Evolutionary conservation across 306 rosid species (phyloP).

Genomic region (Fragaria iinumae): DNA sequence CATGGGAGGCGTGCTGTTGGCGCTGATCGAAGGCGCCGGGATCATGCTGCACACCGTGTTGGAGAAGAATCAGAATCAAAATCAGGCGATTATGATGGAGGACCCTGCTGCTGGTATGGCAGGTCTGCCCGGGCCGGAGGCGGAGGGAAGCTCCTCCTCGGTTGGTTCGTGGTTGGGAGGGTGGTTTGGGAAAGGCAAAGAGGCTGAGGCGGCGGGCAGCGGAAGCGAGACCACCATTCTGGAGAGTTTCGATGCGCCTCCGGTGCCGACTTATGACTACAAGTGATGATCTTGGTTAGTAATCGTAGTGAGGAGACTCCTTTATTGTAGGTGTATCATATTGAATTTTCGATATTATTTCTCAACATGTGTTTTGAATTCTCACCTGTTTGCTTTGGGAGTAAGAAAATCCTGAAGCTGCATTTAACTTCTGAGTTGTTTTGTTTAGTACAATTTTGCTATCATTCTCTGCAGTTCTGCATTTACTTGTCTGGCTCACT

Average conservation of each 20-base stretch:
- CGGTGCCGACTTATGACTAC: neutral
- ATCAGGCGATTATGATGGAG: slow-evolving; percentile 36
- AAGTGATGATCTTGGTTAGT: neutral
- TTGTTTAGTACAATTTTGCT: no score
- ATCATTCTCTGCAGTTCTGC: neutral
- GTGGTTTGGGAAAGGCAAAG: slow-evolving; percentile 50
- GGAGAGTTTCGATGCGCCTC: slow-evolving; percentile 90
- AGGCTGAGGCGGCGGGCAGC: slow-evolving; percentile 27
- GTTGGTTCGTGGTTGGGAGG: slow-evolving; percentile 40
- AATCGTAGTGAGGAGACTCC: no score
- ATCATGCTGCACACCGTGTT: slow-evolving; percentile 75
- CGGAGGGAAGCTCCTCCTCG: neutral
- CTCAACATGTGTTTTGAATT: no score
- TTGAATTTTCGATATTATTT: no score
- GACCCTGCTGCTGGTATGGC: slow-evolving; percentile 39
- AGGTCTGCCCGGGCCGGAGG: slow-evolving; percentile 15
- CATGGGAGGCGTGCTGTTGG: slow-evolving; percentile 66
- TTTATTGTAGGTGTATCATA: no score
- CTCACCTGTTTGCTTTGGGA: neutral
- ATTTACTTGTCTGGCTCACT: neutral
- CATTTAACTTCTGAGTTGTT: neutral
- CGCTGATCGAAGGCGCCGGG: slow-evolving; percentile 83
- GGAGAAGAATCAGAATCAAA: slow-evolving; percentile 63
- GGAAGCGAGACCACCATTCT: slow-evolving; percentile 83
- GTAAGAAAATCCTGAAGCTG: neutral